Percentiles rank a stretch among this genome's conserved stretches.
Evolutionary conservation across 2,329 filamentous ascomycete genomes (phyloP).

Genomic region (Triangularia setosa): DNA sequence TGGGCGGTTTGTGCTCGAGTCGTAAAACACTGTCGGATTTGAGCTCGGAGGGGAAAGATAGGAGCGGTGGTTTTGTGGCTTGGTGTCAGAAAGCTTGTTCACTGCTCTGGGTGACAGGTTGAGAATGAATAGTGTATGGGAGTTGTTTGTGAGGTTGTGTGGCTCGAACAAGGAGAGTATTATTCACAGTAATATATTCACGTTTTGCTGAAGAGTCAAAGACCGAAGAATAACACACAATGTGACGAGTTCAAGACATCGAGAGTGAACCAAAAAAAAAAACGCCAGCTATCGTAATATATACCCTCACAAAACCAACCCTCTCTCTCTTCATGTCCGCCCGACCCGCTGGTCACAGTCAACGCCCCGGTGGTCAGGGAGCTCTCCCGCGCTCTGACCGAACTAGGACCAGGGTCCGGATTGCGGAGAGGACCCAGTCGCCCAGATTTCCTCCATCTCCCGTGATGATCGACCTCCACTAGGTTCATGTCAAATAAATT

Average conservation of each 20-base stretch:
- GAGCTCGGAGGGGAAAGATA: background rate
- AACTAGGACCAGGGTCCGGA: slow-evolving; percentile 1
- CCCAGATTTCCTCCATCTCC: slow-evolving; percentile 7
- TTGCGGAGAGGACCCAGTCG: background rate
- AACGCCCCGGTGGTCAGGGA: background rate
- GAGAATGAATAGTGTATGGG: background rate
- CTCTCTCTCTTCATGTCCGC: background rate
- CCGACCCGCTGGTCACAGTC: background rate
- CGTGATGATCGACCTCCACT: slow-evolving; percentile 3
- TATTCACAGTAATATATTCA: background rate
- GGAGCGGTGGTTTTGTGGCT: background rate
- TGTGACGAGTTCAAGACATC: background rate
- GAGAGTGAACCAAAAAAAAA: background rate
- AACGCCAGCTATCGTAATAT: background rate
- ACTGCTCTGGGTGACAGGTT: background rate
- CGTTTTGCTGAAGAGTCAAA: background rate
- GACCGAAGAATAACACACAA: background rate
- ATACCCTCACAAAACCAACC: background rate
- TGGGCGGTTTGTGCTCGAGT: background rate
- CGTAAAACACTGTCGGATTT: background rate
- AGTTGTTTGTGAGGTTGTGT: background rate
- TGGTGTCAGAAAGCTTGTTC: background rate
- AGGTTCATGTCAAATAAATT: background rate
- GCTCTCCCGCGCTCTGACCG: background rate
- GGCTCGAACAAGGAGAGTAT: background rate